A percentile compares a stretch with the other conserved stretches of the same genome.
Conservation (phyloP, 257 asterid genomes). For the Solanum chiquidenum region DNA sequence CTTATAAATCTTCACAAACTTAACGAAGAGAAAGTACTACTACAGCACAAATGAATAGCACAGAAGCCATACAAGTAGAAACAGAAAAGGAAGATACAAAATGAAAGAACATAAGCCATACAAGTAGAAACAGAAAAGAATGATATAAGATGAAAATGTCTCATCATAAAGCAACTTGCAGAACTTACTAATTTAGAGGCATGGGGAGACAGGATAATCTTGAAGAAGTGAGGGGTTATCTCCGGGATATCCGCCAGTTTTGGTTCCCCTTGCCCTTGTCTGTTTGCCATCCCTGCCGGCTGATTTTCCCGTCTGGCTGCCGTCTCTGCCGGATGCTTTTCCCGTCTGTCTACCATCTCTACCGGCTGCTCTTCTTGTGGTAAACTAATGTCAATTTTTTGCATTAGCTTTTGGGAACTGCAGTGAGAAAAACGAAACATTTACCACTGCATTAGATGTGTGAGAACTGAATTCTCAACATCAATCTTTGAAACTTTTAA, state of each 20-base stretch:
- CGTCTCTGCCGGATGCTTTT: not conserved
- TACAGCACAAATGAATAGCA: not conserved
- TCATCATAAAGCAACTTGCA: not conserved
- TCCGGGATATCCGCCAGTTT: not conserved
- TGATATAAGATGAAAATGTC: not conserved
- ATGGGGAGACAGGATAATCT: not conserved
- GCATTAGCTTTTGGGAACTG: not conserved
- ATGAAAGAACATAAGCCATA: not conserved
- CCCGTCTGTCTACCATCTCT: not conserved
- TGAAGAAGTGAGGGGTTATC: not conserved
- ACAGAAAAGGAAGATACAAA: not conserved
- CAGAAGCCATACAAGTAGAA: not conserved
- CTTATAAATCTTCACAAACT: not conserved
- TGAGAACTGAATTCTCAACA: not conserved
- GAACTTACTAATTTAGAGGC: not conserved
- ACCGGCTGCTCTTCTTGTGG: not conserved
- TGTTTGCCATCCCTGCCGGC: not conserved
- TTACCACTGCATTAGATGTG: not conserved
- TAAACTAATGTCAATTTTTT: not conserved
- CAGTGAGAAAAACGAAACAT: not conserved
- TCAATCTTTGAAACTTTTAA: not conserved
- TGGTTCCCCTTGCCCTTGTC: not conserved
- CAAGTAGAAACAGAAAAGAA: not conserved
- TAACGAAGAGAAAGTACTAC: not conserved
- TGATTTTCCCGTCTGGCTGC: not conserved